phyloP scores from a whole-genome alignment of 371 early-diverging fungal genomes.

The Nematocida sp. region DNA sequence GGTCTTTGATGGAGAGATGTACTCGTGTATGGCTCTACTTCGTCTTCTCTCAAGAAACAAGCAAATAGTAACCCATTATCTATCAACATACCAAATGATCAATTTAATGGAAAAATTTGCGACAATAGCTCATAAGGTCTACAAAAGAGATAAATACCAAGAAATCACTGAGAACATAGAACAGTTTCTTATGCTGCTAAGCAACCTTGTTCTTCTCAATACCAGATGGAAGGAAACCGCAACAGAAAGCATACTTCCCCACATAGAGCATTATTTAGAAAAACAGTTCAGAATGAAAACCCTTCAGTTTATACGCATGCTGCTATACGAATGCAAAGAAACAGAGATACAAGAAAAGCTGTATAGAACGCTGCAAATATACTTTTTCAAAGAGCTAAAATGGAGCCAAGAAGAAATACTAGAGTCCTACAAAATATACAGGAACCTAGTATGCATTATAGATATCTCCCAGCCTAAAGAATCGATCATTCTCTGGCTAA shows the following conservation, averaged over 20 bases:
- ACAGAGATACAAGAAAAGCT: background rate
- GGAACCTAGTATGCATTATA: conserved; percentile 2
- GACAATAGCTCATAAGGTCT: background rate
- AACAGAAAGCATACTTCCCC: background rate
- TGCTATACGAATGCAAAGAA: conserved; percentile 33
- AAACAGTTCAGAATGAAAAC: background rate
- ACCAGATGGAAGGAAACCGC: conserved; percentile 31
- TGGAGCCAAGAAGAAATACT: background rate
- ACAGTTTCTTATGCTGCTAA: conserved; percentile 20
- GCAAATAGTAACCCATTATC: background rate
- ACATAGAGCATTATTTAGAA: conserved; percentile 3
- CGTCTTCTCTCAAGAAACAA: conserved; percentile 13
- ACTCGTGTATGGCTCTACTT: conserved; percentile 5
- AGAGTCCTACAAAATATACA: conserved; percentile 10
- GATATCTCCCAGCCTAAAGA: background rate
- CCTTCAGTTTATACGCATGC: conserved; percentile 17
- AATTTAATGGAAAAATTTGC: conserved; percentile 33
- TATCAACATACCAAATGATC: conserved; percentile 27
- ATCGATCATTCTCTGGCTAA: background rate
- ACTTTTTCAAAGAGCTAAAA: background rate
- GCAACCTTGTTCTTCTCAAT: conserved; percentile 27
- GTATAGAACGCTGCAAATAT: background rate
- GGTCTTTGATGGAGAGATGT: conserved; percentile 29
- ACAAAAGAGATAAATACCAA: background rate
- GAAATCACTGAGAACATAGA: background rate